Evolutionary conservation across 2,329 filamentous ascomycete species (phyloP).

Genomic region (Cercospora berteroae): DNA sequence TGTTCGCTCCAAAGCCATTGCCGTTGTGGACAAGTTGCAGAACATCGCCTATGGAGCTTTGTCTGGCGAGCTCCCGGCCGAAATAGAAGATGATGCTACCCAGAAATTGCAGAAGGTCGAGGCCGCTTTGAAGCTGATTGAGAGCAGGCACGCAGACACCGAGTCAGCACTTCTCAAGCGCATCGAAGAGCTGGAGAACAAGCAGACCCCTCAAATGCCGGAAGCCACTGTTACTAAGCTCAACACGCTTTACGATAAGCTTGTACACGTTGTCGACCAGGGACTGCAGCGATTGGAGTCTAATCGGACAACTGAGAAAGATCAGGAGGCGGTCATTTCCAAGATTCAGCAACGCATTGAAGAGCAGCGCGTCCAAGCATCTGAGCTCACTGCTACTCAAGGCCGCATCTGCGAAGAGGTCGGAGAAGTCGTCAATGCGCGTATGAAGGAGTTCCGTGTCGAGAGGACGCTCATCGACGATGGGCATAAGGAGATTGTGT

Average conservation of each 20-base stretch:
- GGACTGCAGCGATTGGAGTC: not conserved
- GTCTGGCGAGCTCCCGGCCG: not conserved
- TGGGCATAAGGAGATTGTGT: not conserved
- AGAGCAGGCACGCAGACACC: not conserved
- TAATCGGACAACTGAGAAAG: not conserved
- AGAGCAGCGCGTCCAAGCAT: not conserved
- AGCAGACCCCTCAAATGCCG: not conserved
- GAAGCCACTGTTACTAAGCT: not conserved
- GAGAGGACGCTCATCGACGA: not conserved
- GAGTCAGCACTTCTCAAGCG: not conserved
- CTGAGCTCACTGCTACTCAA: not conserved
- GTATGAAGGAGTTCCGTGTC: not conserved
- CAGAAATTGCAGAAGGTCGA: not conserved
- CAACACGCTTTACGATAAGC: not conserved
- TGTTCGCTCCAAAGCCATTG: not conserved
- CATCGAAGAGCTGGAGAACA: not conserved
- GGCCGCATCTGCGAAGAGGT: not conserved
- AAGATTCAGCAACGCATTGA: not conserved
- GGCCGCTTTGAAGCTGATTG: not conserved
- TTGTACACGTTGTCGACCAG: not conserved
- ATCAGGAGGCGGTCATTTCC: not conserved
- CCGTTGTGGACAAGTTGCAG: not conserved
- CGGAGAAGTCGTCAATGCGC: not conserved
- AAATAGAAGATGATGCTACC: not conserved
- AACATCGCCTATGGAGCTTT: not conserved